Evolutionary conservation across 2,329 filamentous ascomycete genomes (phyloP).

Genomic region (Penicillium sp.): DNA sequence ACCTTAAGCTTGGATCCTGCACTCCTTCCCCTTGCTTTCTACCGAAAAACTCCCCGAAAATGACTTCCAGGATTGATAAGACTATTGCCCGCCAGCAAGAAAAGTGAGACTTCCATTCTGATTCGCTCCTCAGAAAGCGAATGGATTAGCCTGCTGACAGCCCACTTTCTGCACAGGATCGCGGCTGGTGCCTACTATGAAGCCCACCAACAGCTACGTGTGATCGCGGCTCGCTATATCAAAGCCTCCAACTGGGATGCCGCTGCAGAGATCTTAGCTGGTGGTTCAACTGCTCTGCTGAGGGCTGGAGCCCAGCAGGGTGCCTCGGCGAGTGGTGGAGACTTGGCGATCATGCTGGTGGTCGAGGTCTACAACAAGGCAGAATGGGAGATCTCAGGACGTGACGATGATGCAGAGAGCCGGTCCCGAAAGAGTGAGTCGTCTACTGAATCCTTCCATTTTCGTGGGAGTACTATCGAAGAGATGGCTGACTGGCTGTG

Average conservation of each 20-base stretch:
- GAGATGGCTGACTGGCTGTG: background rate
- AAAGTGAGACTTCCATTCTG: slow-evolving; percentile 54
- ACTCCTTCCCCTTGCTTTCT: background rate
- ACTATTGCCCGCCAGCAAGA: slow-evolving; percentile 74
- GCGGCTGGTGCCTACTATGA: slow-evolving; percentile 93
- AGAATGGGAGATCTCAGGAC: slow-evolving; percentile 62
- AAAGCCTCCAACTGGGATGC: slow-evolving; percentile 82
- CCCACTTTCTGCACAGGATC: slow-evolving; percentile 57
- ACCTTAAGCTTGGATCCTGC: background rate
- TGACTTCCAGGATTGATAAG: slow-evolving; percentile 61
- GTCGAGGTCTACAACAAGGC: slow-evolving; percentile 90
- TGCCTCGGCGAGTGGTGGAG: slow-evolving; percentile 90
- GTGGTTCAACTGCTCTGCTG: slow-evolving; percentile 79
- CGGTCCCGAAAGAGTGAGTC: slow-evolving; percentile 61
- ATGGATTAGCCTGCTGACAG: slow-evolving; percentile 13
- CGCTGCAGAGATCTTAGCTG: slow-evolving; percentile 82
- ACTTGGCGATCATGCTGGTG: slow-evolving; percentile 81
- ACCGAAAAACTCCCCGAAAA: slow-evolving; percentile 13
- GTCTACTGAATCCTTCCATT: background rate
- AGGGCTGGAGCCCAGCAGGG: slow-evolving; percentile 64
- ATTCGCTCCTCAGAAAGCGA: background rate
- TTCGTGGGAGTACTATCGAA: background rate
- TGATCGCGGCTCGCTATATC: slow-evolving; percentile 89
- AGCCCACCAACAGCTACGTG: slow-evolving; percentile 95
- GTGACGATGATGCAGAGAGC: slow-evolving; percentile 56